Base-by-base conservation (phyloP, 306 rosid genomes). In the Quercus parvula region DNA sequence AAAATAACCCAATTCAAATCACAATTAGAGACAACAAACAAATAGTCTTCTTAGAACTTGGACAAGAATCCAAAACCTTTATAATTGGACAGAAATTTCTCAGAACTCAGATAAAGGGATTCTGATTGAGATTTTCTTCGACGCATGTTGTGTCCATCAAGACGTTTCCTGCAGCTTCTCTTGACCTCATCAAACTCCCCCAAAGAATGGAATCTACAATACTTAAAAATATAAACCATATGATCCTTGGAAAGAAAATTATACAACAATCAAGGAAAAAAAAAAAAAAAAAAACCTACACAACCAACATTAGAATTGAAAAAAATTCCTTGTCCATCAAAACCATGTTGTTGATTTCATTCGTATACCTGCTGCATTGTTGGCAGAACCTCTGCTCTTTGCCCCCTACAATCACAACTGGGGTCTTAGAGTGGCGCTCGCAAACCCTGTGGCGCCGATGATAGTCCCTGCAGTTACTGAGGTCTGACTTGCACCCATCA, bases 361-460 rank as follows among this genome's bases (percentile, higher is more conserved):
- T 89, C 12, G 0, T 49, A 49, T 49, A 49, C 98, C 98, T 90
- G 94, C 97, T 92, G 86, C 98, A 92, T 85, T 94, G 98, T 85
- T 94, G 98, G 87, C 98, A 94, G 88, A 94, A 94, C 22, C 98
- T 80, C 78, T 89, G 94, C 67, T 94, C 92, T 64, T 87, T 89
- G 4, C 92, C 97, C 62, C 79, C 84, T 46, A 94, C 88, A 30
- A 81, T 71, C 75, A 94, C 98, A 72, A 79, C 85, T 2, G 97
- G 91, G 56, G 96, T 90, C 81, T 94, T 94, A 13, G 97, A 92
- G 62, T 94, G 98, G 79, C 80, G 85, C 63, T 94, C 98, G 25
- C 98, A 94, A 6, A 92, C 97, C 77, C 91, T 86, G 33, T 94
- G 98, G 5, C 96, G 92, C 31, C 91, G 82, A 71, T 94, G 92